These are phyloP conservation scores for Ophiostoma piceae DNA, from an alignment of 2,329 filamentous ascomycete species.

Conservation along the genomic window DNA sequence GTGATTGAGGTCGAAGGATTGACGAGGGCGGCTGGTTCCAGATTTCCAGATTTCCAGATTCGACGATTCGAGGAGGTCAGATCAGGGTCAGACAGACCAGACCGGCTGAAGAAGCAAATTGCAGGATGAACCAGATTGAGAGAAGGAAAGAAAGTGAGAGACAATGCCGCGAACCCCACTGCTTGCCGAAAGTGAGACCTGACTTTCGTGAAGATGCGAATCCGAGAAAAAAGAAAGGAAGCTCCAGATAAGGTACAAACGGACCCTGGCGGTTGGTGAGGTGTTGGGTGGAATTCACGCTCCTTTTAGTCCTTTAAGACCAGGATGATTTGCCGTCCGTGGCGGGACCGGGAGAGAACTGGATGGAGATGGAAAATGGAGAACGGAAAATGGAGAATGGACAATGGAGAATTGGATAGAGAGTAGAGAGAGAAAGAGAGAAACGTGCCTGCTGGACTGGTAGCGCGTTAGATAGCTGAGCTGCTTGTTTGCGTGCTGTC, in stretches of 20 bases:
- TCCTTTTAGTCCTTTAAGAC: neutral
- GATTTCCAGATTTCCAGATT: neutral
- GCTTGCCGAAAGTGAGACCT: conserved; percentile 11
- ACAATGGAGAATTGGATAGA: neutral
- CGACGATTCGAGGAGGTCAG: neutral
- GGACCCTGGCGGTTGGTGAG: neutral
- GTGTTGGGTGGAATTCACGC: neutral
- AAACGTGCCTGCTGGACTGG: neutral
- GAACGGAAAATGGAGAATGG: neutral
- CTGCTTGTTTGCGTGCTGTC: neutral
- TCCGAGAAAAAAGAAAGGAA: neutral
- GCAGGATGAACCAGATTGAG: neutral
- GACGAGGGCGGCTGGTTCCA: neutral
- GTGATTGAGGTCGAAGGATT: neutral
- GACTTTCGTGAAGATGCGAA: neutral
- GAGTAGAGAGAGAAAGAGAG: neutral
- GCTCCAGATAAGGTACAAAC: neutral
- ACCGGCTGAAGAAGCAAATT: neutral
- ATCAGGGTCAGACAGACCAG: neutral
- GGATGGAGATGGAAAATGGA: no score
- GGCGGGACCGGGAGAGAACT: neutral
- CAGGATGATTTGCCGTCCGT: neutral
- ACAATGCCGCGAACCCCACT: neutral
- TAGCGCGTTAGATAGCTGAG: conserved; percentile 12
- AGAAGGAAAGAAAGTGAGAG: neutral